A percentile compares a stretch with the other conserved stretches of the same genome.
Evolutionary conservation across 1,139 yeast genomes (phyloP).

Genomic region (Kodamaea plutei): DNA sequence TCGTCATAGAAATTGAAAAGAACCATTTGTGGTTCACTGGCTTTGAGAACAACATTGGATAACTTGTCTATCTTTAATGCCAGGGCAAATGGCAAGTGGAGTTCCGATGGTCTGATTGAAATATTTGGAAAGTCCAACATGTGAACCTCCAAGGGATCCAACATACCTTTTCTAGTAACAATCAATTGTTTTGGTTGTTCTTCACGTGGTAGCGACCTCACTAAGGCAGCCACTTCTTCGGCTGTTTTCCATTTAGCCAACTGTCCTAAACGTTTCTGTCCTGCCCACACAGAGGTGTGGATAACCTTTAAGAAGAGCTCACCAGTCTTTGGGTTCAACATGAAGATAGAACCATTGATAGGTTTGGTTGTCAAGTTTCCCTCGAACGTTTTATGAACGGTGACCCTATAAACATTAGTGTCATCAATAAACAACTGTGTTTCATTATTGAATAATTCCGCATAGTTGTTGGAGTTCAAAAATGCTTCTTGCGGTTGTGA

Average conservation of each 20-base stretch:
- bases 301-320: conserved; percentile 84
- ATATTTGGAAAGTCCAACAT: conserved; percentile 96
- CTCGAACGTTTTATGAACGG: conserved; percentile 87
- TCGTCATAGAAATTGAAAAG: conserved; percentile 89
- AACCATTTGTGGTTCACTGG: conserved; percentile 92
- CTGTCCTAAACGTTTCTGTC: conserved; percentile 91
- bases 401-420: conserved; percentile 89
- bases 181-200: conserved; percentile 94
- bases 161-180: conserved; percentile 84
- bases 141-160: conserved; percentile 94
- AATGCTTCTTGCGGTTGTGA: conserved; percentile 92
- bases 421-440: conserved; percentile 86
- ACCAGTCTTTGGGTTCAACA: conserved; percentile 85
- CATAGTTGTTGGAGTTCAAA: conserved; percentile 83
- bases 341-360: conserved; percentile 88
- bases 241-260: conserved; percentile 98
- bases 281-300: conserved; percentile 96
- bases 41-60: conserved; percentile 73
- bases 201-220: conserved; percentile 84
- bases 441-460: conserved; percentile 83
- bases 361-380: conserved; percentile 93
- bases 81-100: conserved; percentile 85
- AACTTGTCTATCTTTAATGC: conserved; percentile 80
- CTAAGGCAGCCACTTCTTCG: conserved; percentile 90
- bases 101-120: conserved; percentile 83